These are phyloP conservation scores for Gryganskiella cystojenkinii DNA, from an alignment of 192 early-diverging fungal genomes.

Conservation along the genomic window DNA sequence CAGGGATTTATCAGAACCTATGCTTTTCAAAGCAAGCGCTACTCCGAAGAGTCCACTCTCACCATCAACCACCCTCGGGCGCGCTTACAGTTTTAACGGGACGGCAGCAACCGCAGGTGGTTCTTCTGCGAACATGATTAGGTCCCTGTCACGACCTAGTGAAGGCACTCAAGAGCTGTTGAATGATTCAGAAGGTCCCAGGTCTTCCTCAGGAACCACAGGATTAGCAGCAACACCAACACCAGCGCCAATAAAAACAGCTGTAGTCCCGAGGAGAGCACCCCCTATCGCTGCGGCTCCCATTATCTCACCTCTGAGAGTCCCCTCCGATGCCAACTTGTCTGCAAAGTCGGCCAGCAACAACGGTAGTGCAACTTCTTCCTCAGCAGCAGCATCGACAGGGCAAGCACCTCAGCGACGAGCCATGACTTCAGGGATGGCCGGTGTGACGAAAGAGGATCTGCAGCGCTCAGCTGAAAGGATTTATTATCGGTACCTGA, in stretches of 20 bases:
- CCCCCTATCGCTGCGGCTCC: too few species aligned
- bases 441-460: constrained; percentile 56
- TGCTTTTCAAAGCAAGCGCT: too few species aligned
- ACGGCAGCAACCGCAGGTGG: background rate
- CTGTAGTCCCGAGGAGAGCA: too few species aligned
- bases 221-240: too few species aligned
- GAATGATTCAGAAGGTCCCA: too few species aligned
- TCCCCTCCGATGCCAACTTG: too few species aligned
- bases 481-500: constrained; percentile 66
- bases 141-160: too few species aligned
- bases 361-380: background rate
- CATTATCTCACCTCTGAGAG: too few species aligned
- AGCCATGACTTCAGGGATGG: constrained; percentile 8
- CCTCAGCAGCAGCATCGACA: background rate
- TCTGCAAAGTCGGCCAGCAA: background rate
- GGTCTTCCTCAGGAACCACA: too few species aligned
- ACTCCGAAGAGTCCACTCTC: background rate
- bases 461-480: constrained; percentile 62
- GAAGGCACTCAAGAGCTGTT: too few species aligned
- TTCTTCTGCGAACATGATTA: background rate
- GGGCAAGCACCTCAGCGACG: constrained; percentile 4
- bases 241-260: too few species aligned
- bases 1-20: background rate
- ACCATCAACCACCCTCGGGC: too few species aligned
- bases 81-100: background rate